Evolutionary conservation across 345 rosid genomes (phyloP).

Genomic region (Tarenaya hassleriana): DNA sequence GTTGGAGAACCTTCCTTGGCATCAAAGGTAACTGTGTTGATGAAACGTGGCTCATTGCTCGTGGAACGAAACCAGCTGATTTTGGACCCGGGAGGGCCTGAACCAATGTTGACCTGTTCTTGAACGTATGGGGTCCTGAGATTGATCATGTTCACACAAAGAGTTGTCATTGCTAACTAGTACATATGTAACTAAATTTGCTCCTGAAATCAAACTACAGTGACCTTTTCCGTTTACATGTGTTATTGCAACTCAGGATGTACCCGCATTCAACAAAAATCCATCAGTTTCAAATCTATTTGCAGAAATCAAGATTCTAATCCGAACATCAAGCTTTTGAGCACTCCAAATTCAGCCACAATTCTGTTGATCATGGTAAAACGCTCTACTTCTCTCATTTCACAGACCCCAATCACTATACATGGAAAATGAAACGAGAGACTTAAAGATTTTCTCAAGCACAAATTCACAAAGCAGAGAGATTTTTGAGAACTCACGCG

Average conservation of each 20-base stretch:
- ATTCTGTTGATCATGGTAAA: too few species aligned
- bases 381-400: too few species aligned
- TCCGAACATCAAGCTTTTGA: too few species aligned
- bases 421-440: not conserved
- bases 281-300: too few species aligned
- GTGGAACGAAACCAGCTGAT: slow-evolving; percentile 85
- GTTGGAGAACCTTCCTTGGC: slow-evolving; percentile 75
- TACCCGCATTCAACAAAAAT: too few species aligned
- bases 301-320: too few species aligned
- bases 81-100: slow-evolving; percentile 90
- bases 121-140: slow-evolving; percentile 83
- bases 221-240: not conserved
- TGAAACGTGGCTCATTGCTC: slow-evolving; percentile 70
- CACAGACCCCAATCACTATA: not conserved
- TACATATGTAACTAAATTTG: too few species aligned
- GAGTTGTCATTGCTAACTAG: not conserved
- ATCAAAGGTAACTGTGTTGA: slow-evolving; percentile 80
- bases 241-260: not conserved
- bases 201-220: too few species aligned
- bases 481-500: not conserved
- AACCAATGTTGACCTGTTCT: slow-evolving; percentile 83
- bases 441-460: not conserved
- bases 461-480: slow-evolving; percentile 1
- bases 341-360: too few species aligned
- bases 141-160: slow-evolving; percentile 9